phyloP scores from a whole-genome alignment of 768 basidiomycete genomes.

The Gloeophyllum trabeum region DNA sequence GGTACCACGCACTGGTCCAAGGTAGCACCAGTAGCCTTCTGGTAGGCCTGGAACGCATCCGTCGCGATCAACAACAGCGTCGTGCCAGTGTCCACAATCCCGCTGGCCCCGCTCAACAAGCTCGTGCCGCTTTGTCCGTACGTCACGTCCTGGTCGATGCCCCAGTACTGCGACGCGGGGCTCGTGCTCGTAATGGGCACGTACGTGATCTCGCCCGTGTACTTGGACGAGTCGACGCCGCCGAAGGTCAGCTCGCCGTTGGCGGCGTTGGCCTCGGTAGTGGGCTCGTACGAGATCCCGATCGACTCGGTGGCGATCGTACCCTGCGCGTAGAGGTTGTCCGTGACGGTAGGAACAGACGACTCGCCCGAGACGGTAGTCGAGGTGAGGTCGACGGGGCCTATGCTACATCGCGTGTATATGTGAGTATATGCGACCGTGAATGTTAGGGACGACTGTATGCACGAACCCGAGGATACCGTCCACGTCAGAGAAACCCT shows the following conservation, averaged over 20 bases:
- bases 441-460: constrained; percentile 27
- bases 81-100: constrained; percentile 11
- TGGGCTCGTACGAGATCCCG: constrained; percentile 42
- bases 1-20: too few relatives aligned
- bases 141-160: constrained; percentile 8
- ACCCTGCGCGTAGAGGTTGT: constrained; percentile 34
- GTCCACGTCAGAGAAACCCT: constrained; percentile 35
- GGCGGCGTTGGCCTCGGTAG: constrained; percentile 16
- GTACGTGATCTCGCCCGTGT: constrained; percentile 7
- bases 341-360: constrained; percentile 10
- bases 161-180: constrained; percentile 10
- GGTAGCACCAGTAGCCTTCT: not conserved
- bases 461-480: constrained; percentile 47
- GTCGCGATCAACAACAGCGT: constrained; percentile 4
- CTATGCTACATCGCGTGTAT: not conserved
- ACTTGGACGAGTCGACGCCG: constrained; percentile 10
- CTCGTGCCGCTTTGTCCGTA: not conserved
- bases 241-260: constrained; percentile 51
- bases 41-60: not conserved
- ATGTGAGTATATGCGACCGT: not conserved
- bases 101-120: constrained; percentile 3
- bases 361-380: not conserved
- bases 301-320: constrained; percentile 28
- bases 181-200: constrained; percentile 6
- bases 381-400: not conserved